Evolutionary conservation across 2,329 filamentous ascomycete species (phyloP), one percentile per base, ranked within the genome.

Genomic region (Mollisia scopiformis): DNA sequence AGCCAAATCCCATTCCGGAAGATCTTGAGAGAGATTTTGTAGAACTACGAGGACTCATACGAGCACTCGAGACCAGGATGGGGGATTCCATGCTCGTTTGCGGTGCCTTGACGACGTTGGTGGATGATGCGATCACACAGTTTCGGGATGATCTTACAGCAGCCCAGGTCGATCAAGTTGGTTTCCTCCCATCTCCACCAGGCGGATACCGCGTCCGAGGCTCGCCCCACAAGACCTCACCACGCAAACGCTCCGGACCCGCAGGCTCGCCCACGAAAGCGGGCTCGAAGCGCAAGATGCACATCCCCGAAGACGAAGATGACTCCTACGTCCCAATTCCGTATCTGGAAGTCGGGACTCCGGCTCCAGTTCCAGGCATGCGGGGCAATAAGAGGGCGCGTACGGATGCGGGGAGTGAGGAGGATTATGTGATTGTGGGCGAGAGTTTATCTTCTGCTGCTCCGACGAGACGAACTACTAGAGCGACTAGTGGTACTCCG

Each of bases 241-340:
- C 49, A 21, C 37, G 31, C 25, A 27, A 51, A 23, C 50, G 50
- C 16, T 51, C 46, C 8, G 46, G 39, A 0, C 19, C 37, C 21
- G 37, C 16, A 14, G 30, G 41, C 21, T 43, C 57, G 16, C 41
- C 57, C 2, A 30, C 57, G 2, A 59, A 43, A 35, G 47, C 28
- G 8, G 25, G 19, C 46, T 14, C 11, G 23, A 59, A 59, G 16
- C 57, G 57, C 35, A 59, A 59, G 28, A 59, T 55, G 43, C 50
- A 47, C 23, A 25, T n/a, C 21, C 23, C 43, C 21, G 19, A 30
- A 19, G 43, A n/a, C n/a, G n/a, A 57, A 50, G 55, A 57, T n/a
- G 28, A 39, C 27, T 33, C 49, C 27, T 51, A 51, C 7, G 28
- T 7, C 4, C 43, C 43, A 6, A 47, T 47, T 5, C 43, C 23